Evolutionary conservation across 1,139 yeast species (phyloP), one percentile per base, ranked within the genome.

Genomic region (Kluyveromyces sp.): DNA sequence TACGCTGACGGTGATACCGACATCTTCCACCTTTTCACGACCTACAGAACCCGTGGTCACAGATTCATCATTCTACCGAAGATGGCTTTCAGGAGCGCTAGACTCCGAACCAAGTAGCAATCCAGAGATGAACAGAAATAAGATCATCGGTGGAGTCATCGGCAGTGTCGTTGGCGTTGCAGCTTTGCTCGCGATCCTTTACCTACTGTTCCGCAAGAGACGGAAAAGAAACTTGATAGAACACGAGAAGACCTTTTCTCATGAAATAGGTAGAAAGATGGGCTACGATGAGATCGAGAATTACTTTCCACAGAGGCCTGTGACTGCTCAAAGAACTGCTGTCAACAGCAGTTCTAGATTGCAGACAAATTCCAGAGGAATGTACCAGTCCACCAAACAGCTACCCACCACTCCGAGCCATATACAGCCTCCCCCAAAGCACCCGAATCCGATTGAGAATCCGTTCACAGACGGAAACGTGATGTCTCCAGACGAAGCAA

Each of bases 41-140:
- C 47, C 63, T 41, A 35, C 61, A 39, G 49, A 60, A 1, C 63
- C 63, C 1, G 54, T 61, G 4, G 67, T 71, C 1, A 58, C 68
- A 4, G 67, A 63, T 43, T 36, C 57, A 4, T 50, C 57, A 33
- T 46, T 55, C 42, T 56, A 63, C 51, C 45, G 57, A 19, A 46
- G 53, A 26, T 53, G 58, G 54, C 38, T 54, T 1, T 40, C 48
- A 29, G 60, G 57, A 6, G 46, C 45, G 6, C 30, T 47, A 15
- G 53, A 43, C 29, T 37, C 45, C 52, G 22, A 33, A 12, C 19
- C 36, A 17, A 30, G 7, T 11, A 22, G 26, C 9, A 30, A 26
- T 12, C 43, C 43, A 18, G 38, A 35, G 15, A 28, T 40, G 15
- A 44, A 46, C 15, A 51, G 44, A 19, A 49, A 46, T 18, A 49